A percentile compares a stretch with the other conserved stretches of the same genome.
phyloP scores from a whole-genome alignment of 108 stramenopile genomes.

The Ochromonas danica region DNA sequence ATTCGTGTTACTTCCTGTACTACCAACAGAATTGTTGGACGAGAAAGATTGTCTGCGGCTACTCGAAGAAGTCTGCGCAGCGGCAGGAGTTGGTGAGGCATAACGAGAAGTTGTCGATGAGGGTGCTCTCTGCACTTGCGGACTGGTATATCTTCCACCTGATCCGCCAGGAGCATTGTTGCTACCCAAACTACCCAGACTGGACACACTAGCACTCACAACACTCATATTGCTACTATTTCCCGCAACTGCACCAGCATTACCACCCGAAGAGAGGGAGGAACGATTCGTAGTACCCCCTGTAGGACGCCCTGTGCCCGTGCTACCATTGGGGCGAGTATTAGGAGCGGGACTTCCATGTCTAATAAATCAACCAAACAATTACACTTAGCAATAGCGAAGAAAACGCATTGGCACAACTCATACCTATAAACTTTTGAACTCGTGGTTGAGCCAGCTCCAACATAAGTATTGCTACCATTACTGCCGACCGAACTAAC shows the following conservation, averaged over 20 bases:
- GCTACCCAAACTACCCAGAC: neutral
- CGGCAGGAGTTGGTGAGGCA: neutral
- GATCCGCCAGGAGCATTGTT: neutral
- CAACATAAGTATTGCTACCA: neutral
- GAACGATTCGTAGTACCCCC: neutral
- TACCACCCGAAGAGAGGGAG: neutral
- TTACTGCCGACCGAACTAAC: neutral
- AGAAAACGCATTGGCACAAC: neutral
- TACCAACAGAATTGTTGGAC: neutral
- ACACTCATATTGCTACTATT: neutral
- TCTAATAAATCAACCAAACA: neutral
- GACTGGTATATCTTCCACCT: neutral
- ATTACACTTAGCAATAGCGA: neutral
- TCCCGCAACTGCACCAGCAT: neutral
- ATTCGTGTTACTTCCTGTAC: neutral
- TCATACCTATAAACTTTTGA: neutral
- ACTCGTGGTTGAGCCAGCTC: neutral
- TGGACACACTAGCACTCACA: too few species aligned
- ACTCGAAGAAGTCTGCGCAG: neutral
- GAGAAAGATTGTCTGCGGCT: neutral
- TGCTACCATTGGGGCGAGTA: neutral
- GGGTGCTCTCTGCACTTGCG: neutral
- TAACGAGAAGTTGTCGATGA: neutral
- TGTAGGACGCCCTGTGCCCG: neutral
- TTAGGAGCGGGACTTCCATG: neutral